These are phyloP conservation scores for Syzygium grande DNA, from an alignment of 345 rosid species.

Conservation along the genomic window DNA sequence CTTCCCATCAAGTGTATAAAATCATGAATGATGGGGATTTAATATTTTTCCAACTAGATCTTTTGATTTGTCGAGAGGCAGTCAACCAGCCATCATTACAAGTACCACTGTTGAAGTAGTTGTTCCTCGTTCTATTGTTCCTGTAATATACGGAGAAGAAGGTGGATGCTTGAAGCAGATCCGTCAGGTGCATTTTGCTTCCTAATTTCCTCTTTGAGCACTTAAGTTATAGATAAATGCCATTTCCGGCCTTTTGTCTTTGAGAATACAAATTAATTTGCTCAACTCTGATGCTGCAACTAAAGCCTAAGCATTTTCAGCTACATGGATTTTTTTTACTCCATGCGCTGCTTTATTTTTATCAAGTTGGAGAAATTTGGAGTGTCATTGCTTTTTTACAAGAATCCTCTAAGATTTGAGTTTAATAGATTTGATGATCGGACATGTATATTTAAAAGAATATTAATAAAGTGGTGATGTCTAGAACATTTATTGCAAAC, in stretches of 20 bases:
- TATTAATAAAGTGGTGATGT: not conserved
- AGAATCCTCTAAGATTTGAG: not conserved
- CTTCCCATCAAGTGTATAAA: not conserved
- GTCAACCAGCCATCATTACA: conserved; percentile 53
- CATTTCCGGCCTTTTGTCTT: not conserved
- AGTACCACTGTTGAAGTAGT: conserved; percentile 67
- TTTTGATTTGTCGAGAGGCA: conserved; percentile 3
- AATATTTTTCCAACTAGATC: not conserved
- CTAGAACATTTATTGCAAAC: not conserved
- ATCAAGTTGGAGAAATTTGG: not conserved
- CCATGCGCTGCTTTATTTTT: not conserved
- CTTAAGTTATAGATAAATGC: not conserved
- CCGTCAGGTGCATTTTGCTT: conserved; percentile 36
- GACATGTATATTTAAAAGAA: not conserved
- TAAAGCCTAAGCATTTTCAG: not conserved
- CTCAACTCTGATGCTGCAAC: not conserved
- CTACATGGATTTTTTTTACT: not conserved
- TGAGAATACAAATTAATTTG: not conserved
- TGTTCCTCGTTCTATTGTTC: conserved; percentile 65
- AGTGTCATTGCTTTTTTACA: not conserved
- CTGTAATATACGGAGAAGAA: conserved; percentile 59
- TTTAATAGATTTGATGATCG: not conserved
- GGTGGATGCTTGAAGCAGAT: conserved; percentile 70
- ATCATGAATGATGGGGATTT: not conserved
- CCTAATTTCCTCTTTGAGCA: not conserved